Base-by-base conservation (phyloP, 2,329 filamentous ascomycete genomes). In the Colletotrichum acutatum region DNA sequence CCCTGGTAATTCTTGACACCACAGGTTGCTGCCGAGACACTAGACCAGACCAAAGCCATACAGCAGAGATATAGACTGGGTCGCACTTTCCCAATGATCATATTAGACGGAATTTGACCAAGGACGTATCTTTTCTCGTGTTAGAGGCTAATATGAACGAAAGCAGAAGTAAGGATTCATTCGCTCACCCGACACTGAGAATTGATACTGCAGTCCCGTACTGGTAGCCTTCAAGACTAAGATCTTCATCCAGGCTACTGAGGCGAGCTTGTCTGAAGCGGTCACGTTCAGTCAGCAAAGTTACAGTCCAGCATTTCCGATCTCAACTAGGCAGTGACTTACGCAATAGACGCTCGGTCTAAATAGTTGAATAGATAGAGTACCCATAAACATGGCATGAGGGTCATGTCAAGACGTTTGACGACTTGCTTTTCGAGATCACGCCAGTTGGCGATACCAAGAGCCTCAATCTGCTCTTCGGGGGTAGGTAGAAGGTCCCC, bases 121-220 rank as follows among this genome's bases (percentile, higher is more conserved):
- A 75, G 65, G 19, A 76, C 68, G 1, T 75, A 75, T 3, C 71
- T 74, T 12, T 7, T 4, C 5, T 3, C 9, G 52, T 5, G 11
- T 7, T 5, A 28, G 26, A 1, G 1, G 0, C 7, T 1, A 0
- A 7, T 1, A 16, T 58, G n/a, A 32, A 37, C 11, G 9, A 8
- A 37, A 0, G 5, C 1, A 34, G 32, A 34, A 2, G 11, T 34
- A 1, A 0, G 2, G 16, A 3, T 2, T 2, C 1, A 3, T n/a
- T 12, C 4, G 22, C 57, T 14, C n/a, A 75, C 70, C 78, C 77
- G 1, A 78, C 74, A 32, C 75, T 78, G 8, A 79, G 60, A 22
- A 79, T 79, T 16, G 68, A 74, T 0, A 80, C 76, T 0, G 78
- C 78, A 9, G 76, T 74, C 14, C 76, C 78, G 52, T 76, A 79